Conservation (phyloP, 257 asterid species). For the Echites panduratus region DNA sequence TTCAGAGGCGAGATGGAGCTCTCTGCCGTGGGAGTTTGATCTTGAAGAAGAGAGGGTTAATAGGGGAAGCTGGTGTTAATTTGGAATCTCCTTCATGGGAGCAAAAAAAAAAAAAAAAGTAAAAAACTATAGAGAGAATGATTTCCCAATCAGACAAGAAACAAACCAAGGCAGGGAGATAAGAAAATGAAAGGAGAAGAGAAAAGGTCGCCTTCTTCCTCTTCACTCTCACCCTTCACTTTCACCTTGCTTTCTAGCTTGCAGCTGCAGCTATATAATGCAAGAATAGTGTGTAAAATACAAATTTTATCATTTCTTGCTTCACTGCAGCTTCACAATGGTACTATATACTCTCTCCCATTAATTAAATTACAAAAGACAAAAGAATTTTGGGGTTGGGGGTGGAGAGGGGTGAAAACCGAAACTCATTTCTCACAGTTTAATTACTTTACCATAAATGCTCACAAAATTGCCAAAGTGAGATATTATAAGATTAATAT, state of each 20-base stretch:
- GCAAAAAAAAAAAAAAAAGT: background rate
- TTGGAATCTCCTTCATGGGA: constrained; percentile 27
- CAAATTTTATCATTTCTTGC: constrained; percentile 30
- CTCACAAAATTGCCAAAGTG: too few relatives aligned
- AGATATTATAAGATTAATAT: too few relatives aligned
- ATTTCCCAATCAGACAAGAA: constrained; percentile 39
- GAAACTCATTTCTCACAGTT: constrained; percentile 25
- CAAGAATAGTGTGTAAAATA: constrained; percentile 13
- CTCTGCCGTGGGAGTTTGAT: background rate
- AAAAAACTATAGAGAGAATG: constrained; percentile 13
- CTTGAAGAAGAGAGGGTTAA: background rate
- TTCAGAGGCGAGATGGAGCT: constrained; percentile 16
- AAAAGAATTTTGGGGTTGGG: background rate
- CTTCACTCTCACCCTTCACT: constrained; percentile 54
- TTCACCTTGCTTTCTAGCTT: constrained; percentile 43
- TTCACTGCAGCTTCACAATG: constrained; percentile 1
- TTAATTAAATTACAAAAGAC: constrained; percentile 12
- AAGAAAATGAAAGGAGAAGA: constrained; percentile 52
- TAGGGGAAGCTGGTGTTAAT: background rate
- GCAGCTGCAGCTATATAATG: background rate
- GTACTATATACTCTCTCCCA: background rate
- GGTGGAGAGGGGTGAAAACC: constrained; percentile 6
- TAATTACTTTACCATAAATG: too few relatives aligned
- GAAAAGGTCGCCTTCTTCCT: constrained; percentile 42
- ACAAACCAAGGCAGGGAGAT: constrained; percentile 33